Percentiles rank a stretch among this genome's conserved stretches.
Conservation (phyloP, 352 stramenopile species). For the Globisporangium lucens region DNA sequence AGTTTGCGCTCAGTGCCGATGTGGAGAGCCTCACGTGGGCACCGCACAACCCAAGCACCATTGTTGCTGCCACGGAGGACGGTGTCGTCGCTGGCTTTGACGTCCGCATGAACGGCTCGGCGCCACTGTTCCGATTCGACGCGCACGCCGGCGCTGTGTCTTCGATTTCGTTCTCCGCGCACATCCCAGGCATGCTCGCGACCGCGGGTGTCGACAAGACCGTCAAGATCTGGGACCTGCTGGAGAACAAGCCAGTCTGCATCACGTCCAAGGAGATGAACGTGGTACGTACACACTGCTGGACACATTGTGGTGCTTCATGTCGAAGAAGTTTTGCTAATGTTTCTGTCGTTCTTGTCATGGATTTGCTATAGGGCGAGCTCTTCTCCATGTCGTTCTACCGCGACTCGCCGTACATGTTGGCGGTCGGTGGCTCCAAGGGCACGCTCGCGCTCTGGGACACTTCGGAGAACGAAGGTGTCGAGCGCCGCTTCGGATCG, state of each 20-base stretch:
- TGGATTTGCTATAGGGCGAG: slow-evolving; percentile 57
- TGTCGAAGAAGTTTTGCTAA: neutral
- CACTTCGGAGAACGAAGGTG: slow-evolving; percentile 80
- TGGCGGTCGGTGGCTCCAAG: slow-evolving; percentile 88
- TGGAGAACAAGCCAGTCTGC: slow-evolving; percentile 64
- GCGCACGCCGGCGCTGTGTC: slow-evolving; percentile 89
- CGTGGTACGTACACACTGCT: slow-evolving; percentile 56
- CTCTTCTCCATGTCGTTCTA: slow-evolving; percentile 91
- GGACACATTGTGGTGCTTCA: neutral
- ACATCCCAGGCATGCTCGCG: slow-evolving; percentile 92
- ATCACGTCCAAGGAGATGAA: slow-evolving; percentile 92
- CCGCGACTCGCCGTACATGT: slow-evolving; percentile 84
- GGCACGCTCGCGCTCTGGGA: slow-evolving; percentile 90
- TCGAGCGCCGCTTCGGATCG: slow-evolving; percentile 81
- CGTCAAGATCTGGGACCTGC: slow-evolving; percentile 97
- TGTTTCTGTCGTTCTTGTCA: slow-evolving; percentile 7
- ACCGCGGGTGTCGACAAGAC: slow-evolving; percentile 97
- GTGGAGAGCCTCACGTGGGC: slow-evolving; percentile 94
- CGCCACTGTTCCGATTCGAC: slow-evolving; percentile 91
- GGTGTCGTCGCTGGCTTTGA: slow-evolving; percentile 94
- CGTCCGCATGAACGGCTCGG: slow-evolving; percentile 92
- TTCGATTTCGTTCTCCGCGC: slow-evolving; percentile 80
- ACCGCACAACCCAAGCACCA: slow-evolving; percentile 88
- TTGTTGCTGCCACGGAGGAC: slow-evolving; percentile 94
- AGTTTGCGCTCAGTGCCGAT: slow-evolving; percentile 80